These are phyloP conservation scores for Boletus subcaerulescens DNA, from an alignment of 768 basidiomycete species.

Conservation along the genomic window DNA sequence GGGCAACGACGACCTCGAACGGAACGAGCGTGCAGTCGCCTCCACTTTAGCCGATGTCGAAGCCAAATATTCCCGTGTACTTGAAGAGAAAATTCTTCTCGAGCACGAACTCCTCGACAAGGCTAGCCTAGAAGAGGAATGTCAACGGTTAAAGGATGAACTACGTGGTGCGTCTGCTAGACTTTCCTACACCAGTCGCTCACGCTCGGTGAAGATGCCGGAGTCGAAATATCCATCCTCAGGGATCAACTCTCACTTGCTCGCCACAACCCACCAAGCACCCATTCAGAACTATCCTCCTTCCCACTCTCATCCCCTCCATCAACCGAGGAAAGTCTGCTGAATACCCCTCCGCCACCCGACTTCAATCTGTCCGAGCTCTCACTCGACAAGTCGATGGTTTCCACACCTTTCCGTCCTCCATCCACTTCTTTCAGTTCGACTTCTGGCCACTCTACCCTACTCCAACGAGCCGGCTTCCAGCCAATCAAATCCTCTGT, in stretches of 20 bases:
- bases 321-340: constrained; percentile 51
- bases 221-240: constrained; percentile 78
- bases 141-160: constrained; percentile 89
- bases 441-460: constrained; percentile 41
- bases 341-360: constrained; percentile 55
- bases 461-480: constrained; percentile 53
- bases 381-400: constrained; percentile 41
- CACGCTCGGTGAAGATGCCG: constrained; percentile 58
- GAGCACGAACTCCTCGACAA: constrained; percentile 95
- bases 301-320: constrained; percentile 31
- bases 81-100: constrained; percentile 96
- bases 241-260: constrained; percentile 64
- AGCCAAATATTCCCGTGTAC: constrained; percentile 79
- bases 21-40: constrained; percentile 86
- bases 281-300: constrained; percentile 29
- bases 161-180: constrained; percentile 71
- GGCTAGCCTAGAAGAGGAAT: constrained; percentile 85
- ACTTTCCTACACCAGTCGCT: neutral
- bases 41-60: constrained; percentile 84
- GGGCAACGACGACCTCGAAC: constrained; percentile 96
- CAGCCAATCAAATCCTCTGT: constrained; percentile 40
- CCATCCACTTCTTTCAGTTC: constrained; percentile 31
- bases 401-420: constrained; percentile 33
- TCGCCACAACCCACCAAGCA: constrained; percentile 30
- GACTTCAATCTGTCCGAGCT: constrained; percentile 62